phyloP scores from a whole-genome alignment of 1,284 basidiomycete genomes.

The Cryptococcus neoformans region DNA sequence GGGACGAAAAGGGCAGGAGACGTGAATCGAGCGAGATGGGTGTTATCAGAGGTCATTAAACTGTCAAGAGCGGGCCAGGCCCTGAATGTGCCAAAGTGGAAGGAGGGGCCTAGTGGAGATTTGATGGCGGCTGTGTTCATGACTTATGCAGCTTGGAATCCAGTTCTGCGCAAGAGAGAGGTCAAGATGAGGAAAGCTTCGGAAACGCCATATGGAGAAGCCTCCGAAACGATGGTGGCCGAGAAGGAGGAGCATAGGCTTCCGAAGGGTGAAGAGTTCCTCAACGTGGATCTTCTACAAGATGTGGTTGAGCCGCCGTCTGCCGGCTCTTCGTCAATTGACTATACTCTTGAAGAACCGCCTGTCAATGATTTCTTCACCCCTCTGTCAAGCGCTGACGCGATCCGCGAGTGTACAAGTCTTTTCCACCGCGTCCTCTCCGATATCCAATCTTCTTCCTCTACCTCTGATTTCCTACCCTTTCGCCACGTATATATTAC shows the following conservation, averaged over 20 bases:
- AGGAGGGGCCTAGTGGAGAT: conserved; percentile 60
- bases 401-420: conserved; percentile 65
- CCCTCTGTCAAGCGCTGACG: conserved; percentile 67
- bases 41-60: conserved; percentile 78
- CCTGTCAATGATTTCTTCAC: conserved; percentile 1
- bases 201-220: background rate
- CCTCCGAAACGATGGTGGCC: background rate
- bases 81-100: conserved; percentile 8
- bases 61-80: conserved; percentile 16
- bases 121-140: conserved; percentile 82
- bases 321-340: background rate
- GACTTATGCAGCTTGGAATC: conserved; percentile 76
- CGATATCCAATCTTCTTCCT: conserved; percentile 45
- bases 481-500: conserved; percentile 64
- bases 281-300: conserved; percentile 12
- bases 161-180: conserved; percentile 41
- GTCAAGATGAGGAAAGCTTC: conserved; percentile 4
- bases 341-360: background rate
- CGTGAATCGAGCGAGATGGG: conserved; percentile 78
- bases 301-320: conserved; percentile 4
- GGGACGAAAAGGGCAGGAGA: conserved; percentile 86
- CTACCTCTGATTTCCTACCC: conserved; percentile 23
- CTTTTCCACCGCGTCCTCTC: conserved; percentile 68
- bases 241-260: background rate
- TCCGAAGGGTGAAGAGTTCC: conserved; percentile 1